phyloP scores from a whole-genome alignment of 805 yeast genomes.

The Starmera dryadoides region DNA sequence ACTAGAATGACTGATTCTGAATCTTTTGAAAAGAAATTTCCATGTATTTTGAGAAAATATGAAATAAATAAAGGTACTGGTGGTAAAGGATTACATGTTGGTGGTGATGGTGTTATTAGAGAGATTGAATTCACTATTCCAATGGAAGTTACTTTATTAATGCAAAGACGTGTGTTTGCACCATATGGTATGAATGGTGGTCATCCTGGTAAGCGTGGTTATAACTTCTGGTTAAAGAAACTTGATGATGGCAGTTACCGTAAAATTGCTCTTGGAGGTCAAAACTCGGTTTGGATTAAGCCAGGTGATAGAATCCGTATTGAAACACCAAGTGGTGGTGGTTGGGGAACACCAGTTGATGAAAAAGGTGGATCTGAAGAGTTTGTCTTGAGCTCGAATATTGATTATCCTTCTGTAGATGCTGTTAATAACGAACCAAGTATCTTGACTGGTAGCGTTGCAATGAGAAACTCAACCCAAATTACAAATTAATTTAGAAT shows the following conservation, averaged over 20 bases:
- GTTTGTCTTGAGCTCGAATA: background rate
- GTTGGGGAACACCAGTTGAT: conserved; percentile 29
- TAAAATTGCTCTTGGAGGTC: conserved; percentile 25
- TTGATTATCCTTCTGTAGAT: conserved; percentile 1
- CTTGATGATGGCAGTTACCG: conserved; percentile 23
- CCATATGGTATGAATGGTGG: conserved; percentile 55
- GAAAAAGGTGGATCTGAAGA: background rate
- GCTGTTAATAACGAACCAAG: conserved; percentile 3
- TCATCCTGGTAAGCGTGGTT: conserved; percentile 41
- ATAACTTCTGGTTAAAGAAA: conserved; percentile 28
- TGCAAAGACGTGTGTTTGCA: conserved; percentile 45
- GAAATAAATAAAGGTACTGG: conserved; percentile 39
- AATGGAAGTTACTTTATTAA: conserved; percentile 35
- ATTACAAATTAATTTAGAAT: conserved; percentile 1
- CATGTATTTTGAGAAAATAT: conserved; percentile 39
- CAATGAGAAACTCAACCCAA: conserved; percentile 2
- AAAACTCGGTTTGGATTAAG: background rate
- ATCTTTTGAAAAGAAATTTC: conserved; percentile 44
- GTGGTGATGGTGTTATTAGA: conserved; percentile 47
- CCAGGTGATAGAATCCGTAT: conserved; percentile 18
- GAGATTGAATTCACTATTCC: conserved; percentile 37
- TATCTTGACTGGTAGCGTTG: conserved; percentile 4
- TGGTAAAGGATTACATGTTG: conserved; percentile 38
- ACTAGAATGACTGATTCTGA: conserved; percentile 51
- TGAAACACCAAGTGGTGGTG: conserved; percentile 40